These are phyloP conservation scores for Paraconiothyrium sp. DNA, from an alignment of 2,329 filamentous ascomycete species.

Conservation along the genomic window DNA sequence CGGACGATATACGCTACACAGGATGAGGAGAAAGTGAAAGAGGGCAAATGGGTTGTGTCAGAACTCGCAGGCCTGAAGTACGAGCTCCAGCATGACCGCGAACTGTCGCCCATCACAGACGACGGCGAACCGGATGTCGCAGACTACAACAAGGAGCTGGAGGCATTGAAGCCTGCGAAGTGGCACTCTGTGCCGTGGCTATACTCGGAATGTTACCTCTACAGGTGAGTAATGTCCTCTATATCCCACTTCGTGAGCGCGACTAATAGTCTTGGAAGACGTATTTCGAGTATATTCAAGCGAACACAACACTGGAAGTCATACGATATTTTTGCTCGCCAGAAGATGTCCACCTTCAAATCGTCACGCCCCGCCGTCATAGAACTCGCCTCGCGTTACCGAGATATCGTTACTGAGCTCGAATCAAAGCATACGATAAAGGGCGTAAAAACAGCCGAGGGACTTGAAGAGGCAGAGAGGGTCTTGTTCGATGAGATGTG, in stretches of 20 bases:
- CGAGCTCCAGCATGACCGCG: slow-evolving; percentile 88
- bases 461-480: slow-evolving; percentile 74
- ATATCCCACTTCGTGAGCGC: neutral
- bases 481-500: slow-evolving; percentile 91
- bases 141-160: slow-evolving; percentile 86
- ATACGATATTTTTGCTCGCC: slow-evolving; percentile 88
- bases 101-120: slow-evolving; percentile 77
- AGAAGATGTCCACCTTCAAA: slow-evolving; percentile 92
- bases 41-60: slow-evolving; percentile 87
- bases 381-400: slow-evolving; percentile 82
- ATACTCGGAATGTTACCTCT: slow-evolving; percentile 93
- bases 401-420: slow-evolving; percentile 75
- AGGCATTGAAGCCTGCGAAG: slow-evolving; percentile 73
- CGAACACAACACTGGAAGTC: slow-evolving; percentile 83
- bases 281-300: slow-evolving; percentile 81
- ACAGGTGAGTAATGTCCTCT: slow-evolving; percentile 63
- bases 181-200: slow-evolving; percentile 93
- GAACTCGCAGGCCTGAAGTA: slow-evolving; percentile 87
- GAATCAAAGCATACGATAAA: slow-evolving; percentile 59
- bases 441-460: slow-evolving; percentile 56
- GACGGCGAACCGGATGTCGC: slow-evolving; percentile 80
- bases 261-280: slow-evolving; percentile 62
- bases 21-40: slow-evolving; percentile 72
- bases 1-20: slow-evolving; percentile 69
- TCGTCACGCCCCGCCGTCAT: slow-evolving; percentile 88